Evolutionary conservation across 805 yeast genomes (phyloP).

Genomic region (Cyberlindnera euphorbiiphila): DNA sequence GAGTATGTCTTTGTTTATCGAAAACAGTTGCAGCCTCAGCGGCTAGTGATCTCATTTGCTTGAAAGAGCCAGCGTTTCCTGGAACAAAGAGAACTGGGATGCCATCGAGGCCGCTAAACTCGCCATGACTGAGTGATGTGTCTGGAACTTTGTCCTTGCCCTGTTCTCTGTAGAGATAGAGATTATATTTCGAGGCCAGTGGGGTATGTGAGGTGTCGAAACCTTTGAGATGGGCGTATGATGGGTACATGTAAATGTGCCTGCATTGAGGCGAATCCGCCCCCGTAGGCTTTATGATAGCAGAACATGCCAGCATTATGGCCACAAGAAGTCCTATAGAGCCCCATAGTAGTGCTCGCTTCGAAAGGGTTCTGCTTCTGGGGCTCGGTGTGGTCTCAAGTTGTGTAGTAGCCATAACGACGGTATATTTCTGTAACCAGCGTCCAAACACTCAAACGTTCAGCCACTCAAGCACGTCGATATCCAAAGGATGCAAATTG

Average conservation of each 20-base stretch:
- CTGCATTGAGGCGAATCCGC: constrained; percentile 56
- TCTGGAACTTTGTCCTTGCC: constrained; percentile 43
- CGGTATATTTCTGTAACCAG: too few species aligned
- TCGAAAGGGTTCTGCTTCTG: not conserved
- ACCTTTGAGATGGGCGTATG: constrained; percentile 69
- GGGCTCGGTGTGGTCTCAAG: not conserved
- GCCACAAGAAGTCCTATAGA: constrained; percentile 5
- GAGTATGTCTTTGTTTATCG: constrained; percentile 28
- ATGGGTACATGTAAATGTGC: constrained; percentile 76
- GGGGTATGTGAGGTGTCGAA: constrained; percentile 69
- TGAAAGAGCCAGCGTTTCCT: constrained; percentile 94
- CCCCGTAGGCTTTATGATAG: constrained; percentile 27
- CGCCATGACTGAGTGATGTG: constrained; percentile 42
- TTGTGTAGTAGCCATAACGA: too few species aligned
- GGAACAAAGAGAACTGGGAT: constrained; percentile 92
- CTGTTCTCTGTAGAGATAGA: constrained; percentile 84
- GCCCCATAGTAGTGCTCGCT: constrained; percentile 3
- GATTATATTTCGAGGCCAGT: constrained; percentile 77
- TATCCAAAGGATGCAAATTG: too few species aligned
- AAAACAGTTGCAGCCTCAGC: constrained; percentile 64
- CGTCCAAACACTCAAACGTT: too few species aligned
- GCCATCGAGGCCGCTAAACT: constrained; percentile 43
- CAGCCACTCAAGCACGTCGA: too few species aligned
- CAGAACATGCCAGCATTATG: constrained; percentile 3
- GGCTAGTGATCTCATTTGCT: constrained; percentile 90